These are phyloP conservation scores for Diaporthe citriasiana DNA, from an alignment of 2,329 filamentous ascomycete genomes.

Conservation along the genomic window DNA sequence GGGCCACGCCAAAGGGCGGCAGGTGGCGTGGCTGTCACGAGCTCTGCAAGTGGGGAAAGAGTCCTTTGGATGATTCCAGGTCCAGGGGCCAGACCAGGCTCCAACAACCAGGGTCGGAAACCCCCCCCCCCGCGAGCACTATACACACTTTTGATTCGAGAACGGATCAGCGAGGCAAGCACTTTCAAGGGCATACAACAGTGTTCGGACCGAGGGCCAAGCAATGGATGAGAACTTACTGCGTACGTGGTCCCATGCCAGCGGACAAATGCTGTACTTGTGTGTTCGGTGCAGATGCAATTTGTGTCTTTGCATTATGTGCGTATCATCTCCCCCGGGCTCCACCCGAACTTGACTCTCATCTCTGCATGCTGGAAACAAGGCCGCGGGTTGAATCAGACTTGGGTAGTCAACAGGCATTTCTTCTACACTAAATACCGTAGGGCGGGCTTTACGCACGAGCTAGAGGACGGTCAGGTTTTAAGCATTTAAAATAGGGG, in stretches of 20 bases:
- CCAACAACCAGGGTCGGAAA: conserved; percentile 9
- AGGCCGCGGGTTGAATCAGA: background rate
- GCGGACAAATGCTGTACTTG: background rate
- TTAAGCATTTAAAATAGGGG: background rate
- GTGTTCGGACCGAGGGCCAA: conserved; percentile 1
- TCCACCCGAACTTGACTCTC: background rate
- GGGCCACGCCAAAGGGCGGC: background rate
- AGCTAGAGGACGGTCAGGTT: background rate
- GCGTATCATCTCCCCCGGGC: background rate
- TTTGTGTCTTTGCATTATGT: background rate
- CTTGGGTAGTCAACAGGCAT: background rate
- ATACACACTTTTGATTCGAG: conserved; percentile 5
- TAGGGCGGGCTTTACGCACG: background rate
- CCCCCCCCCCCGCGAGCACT: conserved; percentile 1
- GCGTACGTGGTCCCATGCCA: background rate
- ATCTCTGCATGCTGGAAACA: background rate
- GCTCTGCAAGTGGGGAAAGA: conserved; percentile 9
- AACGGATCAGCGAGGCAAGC: conserved; percentile 21
- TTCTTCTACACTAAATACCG: background rate
- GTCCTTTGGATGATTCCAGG: conserved; percentile 5
- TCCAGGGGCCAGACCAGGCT: background rate
- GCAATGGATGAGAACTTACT: background rate
- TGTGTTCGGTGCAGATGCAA: background rate
- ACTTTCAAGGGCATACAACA: conserved; percentile 10
- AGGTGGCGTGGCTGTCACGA: conserved; percentile 26